Conservation (phyloP, 208 protist genomes). For the Leishmania major region DNA sequence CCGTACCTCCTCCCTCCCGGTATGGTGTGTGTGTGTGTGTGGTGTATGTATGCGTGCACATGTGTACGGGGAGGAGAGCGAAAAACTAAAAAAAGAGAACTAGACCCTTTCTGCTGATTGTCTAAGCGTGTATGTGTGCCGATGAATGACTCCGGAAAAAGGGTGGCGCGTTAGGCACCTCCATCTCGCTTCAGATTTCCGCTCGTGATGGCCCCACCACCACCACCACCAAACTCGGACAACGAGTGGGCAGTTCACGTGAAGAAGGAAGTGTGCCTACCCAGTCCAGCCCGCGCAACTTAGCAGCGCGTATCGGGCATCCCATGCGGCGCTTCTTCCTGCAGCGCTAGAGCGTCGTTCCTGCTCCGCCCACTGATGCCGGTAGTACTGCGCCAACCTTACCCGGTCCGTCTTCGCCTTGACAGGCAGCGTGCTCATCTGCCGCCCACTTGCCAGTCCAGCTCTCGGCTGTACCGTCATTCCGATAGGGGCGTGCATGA, state of each 20-base stretch:
- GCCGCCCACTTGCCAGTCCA: slow-evolving; percentile 8
- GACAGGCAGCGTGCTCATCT: slow-evolving; percentile 27
- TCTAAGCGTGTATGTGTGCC: neutral
- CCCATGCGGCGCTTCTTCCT: slow-evolving; percentile 28
- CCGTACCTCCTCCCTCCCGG: neutral
- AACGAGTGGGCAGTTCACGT: neutral
- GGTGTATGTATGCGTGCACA: neutral
- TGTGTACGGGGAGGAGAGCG: neutral
- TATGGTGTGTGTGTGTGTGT: neutral
- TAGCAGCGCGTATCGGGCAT: slow-evolving; percentile 33
- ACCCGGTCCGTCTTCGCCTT: slow-evolving; percentile 31
- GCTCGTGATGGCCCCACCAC: neutral
- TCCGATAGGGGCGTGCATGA: slow-evolving; percentile 24
- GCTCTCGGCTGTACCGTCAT: slow-evolving; percentile 14
- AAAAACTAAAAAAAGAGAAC: neutral
- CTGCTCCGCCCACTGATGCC: slow-evolving; percentile 24
- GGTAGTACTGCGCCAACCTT: slow-evolving; percentile 26
- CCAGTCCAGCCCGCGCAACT: neutral
- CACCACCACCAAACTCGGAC: neutral
- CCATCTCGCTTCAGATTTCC: neutral
- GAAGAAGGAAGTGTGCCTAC: neutral
- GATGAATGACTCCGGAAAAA: neutral
- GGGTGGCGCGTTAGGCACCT: neutral
- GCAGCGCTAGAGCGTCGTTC: slow-evolving; percentile 21
- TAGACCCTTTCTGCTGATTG: neutral